Base-by-base conservation (phyloP, 495 filamentous ascomycete genomes). In the Penicillium paradoxum region DNA sequence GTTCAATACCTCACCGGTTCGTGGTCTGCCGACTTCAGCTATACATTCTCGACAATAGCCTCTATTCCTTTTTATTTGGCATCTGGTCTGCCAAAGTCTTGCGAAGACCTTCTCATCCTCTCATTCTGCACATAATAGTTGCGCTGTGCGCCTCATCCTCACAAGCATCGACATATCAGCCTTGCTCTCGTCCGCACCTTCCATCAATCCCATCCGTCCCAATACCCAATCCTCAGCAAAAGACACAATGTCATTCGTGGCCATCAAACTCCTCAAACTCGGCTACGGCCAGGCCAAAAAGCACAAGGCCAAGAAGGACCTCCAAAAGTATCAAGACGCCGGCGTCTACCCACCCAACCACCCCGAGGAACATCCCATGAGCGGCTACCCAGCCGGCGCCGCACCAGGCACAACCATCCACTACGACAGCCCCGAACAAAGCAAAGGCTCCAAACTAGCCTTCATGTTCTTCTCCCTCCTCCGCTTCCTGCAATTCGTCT, bases 401-500 rank as follows among this genome's bases (percentile, higher is more conserved):
- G 50, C 49, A 1, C 58, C 60, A 5, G 59, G 61, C 22, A 51
- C 56, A 43, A 49, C 64, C 27, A 51, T 54, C 10, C 51, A 59
- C 19, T 62, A 40, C 53, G 14, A 42, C 39, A 10, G 1, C 19
- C 0, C 34, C 48, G 25, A 29, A 21, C 24, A 60, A 55, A 29
- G 30, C 60, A 56, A 58, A 54, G 10, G 40, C 37, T 13, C 52
- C 34, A 64, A 57, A 22, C 1, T 48, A 1, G 18, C 44, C 14
- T 33, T 32, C 14, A 62, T 64, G 53, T 15, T 62, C 24, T 54
- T 56, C 18, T 67, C 79, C 14, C 32, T 75, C 45, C 70, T 88
- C 0, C 86, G 89, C 62, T 77, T 89, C 69, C 63, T 81, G 40
- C 86, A 91, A 50, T 83, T 95, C 63, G 73, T 85, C 56, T 74